A percentile compares a stretch with the other conserved stretches of the same genome.
Evolutionary conservation across 495 filamentous ascomycete species (phyloP).

Genomic region (Daldinia bambusicola): DNA sequence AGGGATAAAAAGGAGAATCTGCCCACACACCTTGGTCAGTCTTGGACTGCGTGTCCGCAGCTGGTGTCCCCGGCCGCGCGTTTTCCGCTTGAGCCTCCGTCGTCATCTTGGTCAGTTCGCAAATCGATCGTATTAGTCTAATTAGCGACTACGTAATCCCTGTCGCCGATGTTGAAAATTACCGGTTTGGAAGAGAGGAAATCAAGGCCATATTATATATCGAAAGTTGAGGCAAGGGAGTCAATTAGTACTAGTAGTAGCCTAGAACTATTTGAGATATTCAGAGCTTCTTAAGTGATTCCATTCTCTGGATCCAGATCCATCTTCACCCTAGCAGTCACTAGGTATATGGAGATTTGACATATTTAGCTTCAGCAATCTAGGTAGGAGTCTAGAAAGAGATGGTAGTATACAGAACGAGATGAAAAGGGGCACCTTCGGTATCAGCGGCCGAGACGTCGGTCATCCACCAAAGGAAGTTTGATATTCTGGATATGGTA

Average conservation of each 20-base stretch:
- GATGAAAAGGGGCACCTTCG: slow-evolving; percentile 18
- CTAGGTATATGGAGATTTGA: not conserved
- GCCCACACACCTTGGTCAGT: slow-evolving; percentile 26
- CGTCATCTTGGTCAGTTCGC: slow-evolving; percentile 23
- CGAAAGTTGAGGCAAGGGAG: not conserved
- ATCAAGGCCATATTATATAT: slow-evolving; percentile 4
- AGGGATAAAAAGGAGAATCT: slow-evolving; percentile 4
- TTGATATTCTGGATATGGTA: not conserved
- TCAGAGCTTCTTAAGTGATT: not conserved
- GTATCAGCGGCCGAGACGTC: slow-evolving; percentile 12
- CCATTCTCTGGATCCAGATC: not conserved
- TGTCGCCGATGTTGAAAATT: not conserved
- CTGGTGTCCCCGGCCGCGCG: slow-evolving; percentile 24
- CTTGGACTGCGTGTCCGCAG: slow-evolving; percentile 24
- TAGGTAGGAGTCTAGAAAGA: not conserved
- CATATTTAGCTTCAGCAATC: slow-evolving; percentile 2
- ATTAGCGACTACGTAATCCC: slow-evolving; percentile 12
- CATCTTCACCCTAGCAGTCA: not conserved
- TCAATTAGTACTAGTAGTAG: not conserved
- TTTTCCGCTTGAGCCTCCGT: slow-evolving; percentile 24
- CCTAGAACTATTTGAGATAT: too few species aligned
- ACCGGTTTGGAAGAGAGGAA: not conserved
- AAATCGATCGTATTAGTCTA: slow-evolving; percentile 12
- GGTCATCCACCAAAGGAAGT: slow-evolving; percentile 8
- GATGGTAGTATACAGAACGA: slow-evolving; percentile 5